Conservation (phyloP, 2,329 filamentous ascomycete genomes). For the Berkeleyomyces rouxiae region DNA sequence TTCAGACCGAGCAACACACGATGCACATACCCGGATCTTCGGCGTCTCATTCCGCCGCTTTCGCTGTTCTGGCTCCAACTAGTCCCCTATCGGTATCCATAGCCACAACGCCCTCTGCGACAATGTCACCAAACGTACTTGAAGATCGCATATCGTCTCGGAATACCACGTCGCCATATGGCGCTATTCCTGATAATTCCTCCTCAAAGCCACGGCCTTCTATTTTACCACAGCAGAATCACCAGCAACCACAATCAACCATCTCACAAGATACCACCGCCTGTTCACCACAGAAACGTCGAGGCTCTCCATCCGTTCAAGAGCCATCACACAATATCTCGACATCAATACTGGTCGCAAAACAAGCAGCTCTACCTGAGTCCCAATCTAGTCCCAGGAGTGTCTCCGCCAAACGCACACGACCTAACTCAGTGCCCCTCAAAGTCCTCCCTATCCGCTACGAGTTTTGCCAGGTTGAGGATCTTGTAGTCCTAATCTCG, state of each 20-base stretch:
- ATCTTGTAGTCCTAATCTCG: constrained; percentile 78
- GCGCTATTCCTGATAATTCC: neutral
- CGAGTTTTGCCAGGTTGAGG: constrained; percentile 64
- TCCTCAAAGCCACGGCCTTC: neutral
- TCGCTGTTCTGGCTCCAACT: neutral
- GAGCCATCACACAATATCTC: neutral
- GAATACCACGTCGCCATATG: neutral
- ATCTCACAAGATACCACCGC: neutral
- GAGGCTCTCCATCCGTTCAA: constrained; percentile 2
- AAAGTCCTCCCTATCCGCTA: constrained; percentile 57
- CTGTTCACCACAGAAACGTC: constrained; percentile 11
- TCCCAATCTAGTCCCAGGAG: neutral
- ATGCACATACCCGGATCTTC: neutral
- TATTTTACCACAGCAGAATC: neutral
- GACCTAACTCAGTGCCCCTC: constrained; percentile 31
- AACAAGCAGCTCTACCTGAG: constrained; percentile 18
- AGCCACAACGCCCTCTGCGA: neutral
- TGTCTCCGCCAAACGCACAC: constrained; percentile 31
- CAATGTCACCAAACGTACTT: neutral
- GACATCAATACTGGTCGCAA: constrained; percentile 12
- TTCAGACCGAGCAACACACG: neutral
- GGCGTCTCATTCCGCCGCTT: neutral
- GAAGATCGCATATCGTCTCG: neutral
- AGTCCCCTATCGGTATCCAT: neutral
- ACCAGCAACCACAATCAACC: neutral